Evolutionary conservation across 805 yeast species (phyloP).

Genomic region (Candida argentea): DNA sequence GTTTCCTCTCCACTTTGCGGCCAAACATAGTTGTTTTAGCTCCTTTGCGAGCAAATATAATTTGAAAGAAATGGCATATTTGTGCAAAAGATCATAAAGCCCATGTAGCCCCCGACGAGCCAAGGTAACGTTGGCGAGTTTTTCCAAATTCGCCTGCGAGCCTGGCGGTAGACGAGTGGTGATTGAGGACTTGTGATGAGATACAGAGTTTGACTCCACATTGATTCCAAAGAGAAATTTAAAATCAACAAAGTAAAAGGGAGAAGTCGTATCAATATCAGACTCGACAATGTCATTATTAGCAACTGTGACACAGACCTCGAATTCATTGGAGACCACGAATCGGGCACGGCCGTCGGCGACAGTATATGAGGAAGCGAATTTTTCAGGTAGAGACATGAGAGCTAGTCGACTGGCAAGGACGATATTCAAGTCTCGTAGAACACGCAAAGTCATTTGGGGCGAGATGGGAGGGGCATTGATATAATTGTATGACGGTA

Average conservation of each 20-base stretch:
- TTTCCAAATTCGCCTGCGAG: conserved; percentile 38
- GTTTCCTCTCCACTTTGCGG: conserved; percentile 49
- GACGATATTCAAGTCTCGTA: conserved; percentile 61
- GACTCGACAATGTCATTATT: conserved; percentile 42
- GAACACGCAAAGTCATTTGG: conserved; percentile 45
- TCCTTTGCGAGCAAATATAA: conserved; percentile 51
- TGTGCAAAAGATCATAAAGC: conserved; percentile 45
- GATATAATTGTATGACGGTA: conserved; percentile 54
- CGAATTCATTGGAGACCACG: conserved; percentile 53
- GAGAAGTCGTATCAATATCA: conserved; percentile 41
- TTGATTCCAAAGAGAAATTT: conserved; percentile 46
- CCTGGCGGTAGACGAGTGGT: conserved; percentile 21
- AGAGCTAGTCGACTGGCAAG: conserved; percentile 69
- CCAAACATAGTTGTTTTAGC: conserved; percentile 33
- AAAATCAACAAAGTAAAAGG: conserved; percentile 73
- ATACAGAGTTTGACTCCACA: conserved; percentile 23
- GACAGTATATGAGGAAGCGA: conserved; percentile 48
- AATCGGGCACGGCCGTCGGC: conserved; percentile 70
- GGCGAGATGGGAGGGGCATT: conserved; percentile 42
- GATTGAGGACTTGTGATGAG: conserved; percentile 16
- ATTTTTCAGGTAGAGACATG: conserved; percentile 53
- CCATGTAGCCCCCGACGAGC: conserved; percentile 37
- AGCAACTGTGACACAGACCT: conserved; percentile 57
- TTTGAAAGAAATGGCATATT: conserved; percentile 55
- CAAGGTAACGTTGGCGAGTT: conserved; percentile 43